These are phyloP conservation scores for Dissophora ornata DNA, from an alignment of 192 early-diverging fungal species.

Conservation along the genomic window DNA sequence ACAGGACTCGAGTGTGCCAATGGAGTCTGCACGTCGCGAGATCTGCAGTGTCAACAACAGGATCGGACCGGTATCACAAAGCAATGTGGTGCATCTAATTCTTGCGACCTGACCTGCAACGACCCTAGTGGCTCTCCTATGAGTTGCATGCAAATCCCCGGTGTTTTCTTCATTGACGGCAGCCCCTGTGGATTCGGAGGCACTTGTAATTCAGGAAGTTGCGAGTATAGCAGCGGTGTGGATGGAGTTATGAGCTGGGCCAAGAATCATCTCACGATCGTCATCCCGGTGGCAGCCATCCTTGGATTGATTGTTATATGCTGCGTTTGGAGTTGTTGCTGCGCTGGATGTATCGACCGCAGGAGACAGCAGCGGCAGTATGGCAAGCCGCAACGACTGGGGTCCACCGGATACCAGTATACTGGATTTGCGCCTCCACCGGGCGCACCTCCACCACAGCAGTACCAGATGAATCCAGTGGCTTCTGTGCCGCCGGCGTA, in stretches of 20 bases:
- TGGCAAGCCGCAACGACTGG: slow-evolving; percentile 17
- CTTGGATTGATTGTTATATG: slow-evolving; percentile 56
- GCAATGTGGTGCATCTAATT: slow-evolving; percentile 66
- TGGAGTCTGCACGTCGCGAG: slow-evolving; percentile 78
- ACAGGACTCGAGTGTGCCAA: slow-evolving; percentile 70
- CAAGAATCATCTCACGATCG: slow-evolving; percentile 57
- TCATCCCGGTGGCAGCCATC: slow-evolving; percentile 55
- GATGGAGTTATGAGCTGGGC: slow-evolving; percentile 55
- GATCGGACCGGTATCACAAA: slow-evolving; percentile 62
- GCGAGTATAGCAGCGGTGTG: slow-evolving; percentile 40
- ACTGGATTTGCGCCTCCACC: slow-evolving; percentile 9
- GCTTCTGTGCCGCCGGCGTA: slow-evolving; percentile 22
- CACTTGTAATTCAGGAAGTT: slow-evolving; percentile 69
- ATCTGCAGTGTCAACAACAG: slow-evolving; percentile 73
- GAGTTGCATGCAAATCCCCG: slow-evolving; percentile 36
- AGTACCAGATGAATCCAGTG: slow-evolving; percentile 35
- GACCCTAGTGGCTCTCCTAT: slow-evolving; percentile 53
- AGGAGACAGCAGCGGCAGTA: slow-evolving; percentile 8
- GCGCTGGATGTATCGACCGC: slow-evolving; percentile 25
- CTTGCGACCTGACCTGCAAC: slow-evolving; percentile 74
- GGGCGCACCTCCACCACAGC: slow-evolving; percentile 16
- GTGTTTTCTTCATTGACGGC: slow-evolving; percentile 75
- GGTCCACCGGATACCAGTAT: slow-evolving; percentile 25
- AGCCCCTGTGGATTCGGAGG: slow-evolving; percentile 76
- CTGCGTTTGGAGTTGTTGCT: slow-evolving; percentile 52